Base-by-base conservation (phyloP, 345 rosid genomes). In the Jatropha curcas region DNA sequence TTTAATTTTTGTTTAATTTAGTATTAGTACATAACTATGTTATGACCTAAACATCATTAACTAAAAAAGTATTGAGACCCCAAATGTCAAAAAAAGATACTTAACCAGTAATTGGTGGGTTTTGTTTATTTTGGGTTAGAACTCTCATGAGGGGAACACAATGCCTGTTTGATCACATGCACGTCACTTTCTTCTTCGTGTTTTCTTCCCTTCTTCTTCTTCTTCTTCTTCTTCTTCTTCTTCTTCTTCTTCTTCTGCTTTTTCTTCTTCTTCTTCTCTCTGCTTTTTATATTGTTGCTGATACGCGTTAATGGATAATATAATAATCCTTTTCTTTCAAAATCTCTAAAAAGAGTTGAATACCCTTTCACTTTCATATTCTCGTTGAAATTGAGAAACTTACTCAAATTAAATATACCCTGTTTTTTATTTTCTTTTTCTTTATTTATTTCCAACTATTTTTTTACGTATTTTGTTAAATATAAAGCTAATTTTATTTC, bases 161-260 rank as follows among this genome's bases (percentile, higher is more conserved):
- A 90, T 88, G 89, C 87, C 90, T 88, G 90, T 86, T 81, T 83
- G 86, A 85, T 84, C 94, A 90, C 94, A 88, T 90, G 94, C 89
- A 82, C 86, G 79, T 82, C 89, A 81, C 88, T 65, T 76, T 82
- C 88, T 53, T 79, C 84, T 77, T 72, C 71, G 34, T 35, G 50
- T 10, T 73, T 53, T 71, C 80, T 27, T 7, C 48, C 71, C 65
- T 63, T 79, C 76, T 43, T 71, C 82, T 28, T 41, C n/a, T 19
- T 46, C 51, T 37, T 62, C 72, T 82, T 74, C 86, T 73, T 84
- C 86, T 84, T 82, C 80, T 81, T 31, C n/a, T n/a, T 83, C 82
- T 74, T 71, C 67, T 37, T 71, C 68, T 60, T 79, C 76, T 45
- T 71, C 83, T 34, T 82, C 83, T 76, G 73, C 63, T 45, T 71